These are phyloP conservation scores for Zygnema cylindricum DNA, from an alignment of 139 green algal genomes.

Conservation along the genomic window DNA sequence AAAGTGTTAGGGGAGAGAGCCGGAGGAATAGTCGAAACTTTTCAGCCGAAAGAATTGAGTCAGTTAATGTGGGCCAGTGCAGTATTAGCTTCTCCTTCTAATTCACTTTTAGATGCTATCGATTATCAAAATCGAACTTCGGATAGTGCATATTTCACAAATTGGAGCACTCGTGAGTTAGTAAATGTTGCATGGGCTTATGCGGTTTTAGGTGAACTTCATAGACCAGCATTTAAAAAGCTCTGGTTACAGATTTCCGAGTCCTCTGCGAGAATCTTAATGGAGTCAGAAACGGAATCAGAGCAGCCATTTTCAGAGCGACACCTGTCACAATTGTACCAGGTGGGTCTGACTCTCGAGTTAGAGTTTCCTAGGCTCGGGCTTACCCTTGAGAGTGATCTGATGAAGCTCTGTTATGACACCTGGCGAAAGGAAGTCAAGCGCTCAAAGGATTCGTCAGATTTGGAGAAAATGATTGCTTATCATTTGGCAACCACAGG, in stretches of 20 bases:
- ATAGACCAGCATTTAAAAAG: neutral
- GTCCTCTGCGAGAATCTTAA: neutral
- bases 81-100: neutral
- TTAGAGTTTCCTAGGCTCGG: neutral
- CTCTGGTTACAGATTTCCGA: neutral
- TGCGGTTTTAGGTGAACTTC: neutral
- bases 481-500: neutral
- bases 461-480: neutral
- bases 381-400: neutral
- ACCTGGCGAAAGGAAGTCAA: neutral
- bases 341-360: neutral
- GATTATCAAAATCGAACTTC: neutral
- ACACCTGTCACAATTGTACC: constrained; percentile 5
- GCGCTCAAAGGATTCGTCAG: neutral
- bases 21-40: neutral
- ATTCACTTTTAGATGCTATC: neutral
- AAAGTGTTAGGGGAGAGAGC: neutral
- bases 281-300: neutral
- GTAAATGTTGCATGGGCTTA: neutral
- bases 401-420: neutral
- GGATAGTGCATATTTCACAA: neutral
- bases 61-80: neutral
- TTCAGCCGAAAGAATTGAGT: neutral
- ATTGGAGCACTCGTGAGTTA: neutral
- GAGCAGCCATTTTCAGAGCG: neutral